Evolutionary conservation across 257 asterid species (phyloP), one percentile per base, ranked within the genome.

Genomic region (Salvia rosmarinus): DNA sequence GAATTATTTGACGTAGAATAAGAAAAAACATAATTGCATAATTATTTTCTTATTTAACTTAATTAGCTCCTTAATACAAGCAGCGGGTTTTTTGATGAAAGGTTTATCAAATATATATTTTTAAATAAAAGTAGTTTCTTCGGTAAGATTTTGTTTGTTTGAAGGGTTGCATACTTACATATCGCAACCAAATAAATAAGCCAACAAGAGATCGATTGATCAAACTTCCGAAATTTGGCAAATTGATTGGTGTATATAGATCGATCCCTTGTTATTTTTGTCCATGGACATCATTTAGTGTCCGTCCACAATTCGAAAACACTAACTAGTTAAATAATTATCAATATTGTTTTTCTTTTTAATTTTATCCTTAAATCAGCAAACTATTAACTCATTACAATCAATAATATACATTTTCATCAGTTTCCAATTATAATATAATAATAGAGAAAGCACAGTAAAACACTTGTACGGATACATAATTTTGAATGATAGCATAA

Each of bases 381-480:
- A 13, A 56, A 25, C 10, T 25, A 62, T 39, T 32, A 62, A 19
- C 69, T 20, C 63, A 13, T 21, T 20, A 63, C 1, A 20, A 5
- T 21, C 30, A 40, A 63, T 40, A 39, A 62, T 1, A 1, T 42
- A 42, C 30, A 21, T 40, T 40, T 19, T 10, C 35, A 40, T 12
- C 6, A 11, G 42, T 56, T 56, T 25, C 39, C 19, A 12, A 28
- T 4, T 21, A 54, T 4, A 54, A 25, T 25, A 35, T 6, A 7
- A 55, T 55, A n/a, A 16, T n/a, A 34, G 4, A 9, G 0, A 8
- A 7, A 43, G 64, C 39, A 44, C 39, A 71, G 61, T 59, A 13
- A 51, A 60, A n/a, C n/a, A 17, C 50, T 16, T 58, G 75, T 72
- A 61, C 68, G 82, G 78, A 52, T 61, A 56, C 21, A 46, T 34